phyloP scores from a whole-genome alignment of 305 asterid genomes.

The Fraxinus baroniana region DNA sequence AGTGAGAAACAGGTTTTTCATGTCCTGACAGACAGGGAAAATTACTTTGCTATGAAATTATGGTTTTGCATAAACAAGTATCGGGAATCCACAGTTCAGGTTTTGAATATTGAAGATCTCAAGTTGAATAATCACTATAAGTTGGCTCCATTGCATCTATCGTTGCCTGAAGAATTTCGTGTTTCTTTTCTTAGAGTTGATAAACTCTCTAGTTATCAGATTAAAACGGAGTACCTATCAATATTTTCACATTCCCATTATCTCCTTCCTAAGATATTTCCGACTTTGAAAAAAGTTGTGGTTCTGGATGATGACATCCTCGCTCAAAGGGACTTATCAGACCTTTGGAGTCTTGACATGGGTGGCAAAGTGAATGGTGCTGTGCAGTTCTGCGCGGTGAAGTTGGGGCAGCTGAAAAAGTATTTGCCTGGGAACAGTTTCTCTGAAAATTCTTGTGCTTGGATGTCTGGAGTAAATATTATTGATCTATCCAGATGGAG shows the following conservation, averaged over 20 bases:
- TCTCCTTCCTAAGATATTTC: slow-evolving; percentile 84
- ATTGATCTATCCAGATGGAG: slow-evolving; percentile 81
- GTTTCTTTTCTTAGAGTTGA: slow-evolving; percentile 70
- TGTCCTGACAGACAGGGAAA: slow-evolving; percentile 83
- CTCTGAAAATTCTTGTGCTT: slow-evolving; percentile 69
- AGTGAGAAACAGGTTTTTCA: slow-evolving; percentile 79
- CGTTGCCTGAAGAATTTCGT: slow-evolving; percentile 88
- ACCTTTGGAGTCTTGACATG: slow-evolving; percentile 85
- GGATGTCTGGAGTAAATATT: slow-evolving; percentile 88
- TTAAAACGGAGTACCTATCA: slow-evolving; percentile 70
- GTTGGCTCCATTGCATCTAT: slow-evolving; percentile 49
- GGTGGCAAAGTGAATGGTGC: slow-evolving; percentile 90
- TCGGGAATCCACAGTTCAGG: slow-evolving; percentile 77
- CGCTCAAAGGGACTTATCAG: slow-evolving; percentile 87
- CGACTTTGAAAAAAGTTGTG: slow-evolving; percentile 65
- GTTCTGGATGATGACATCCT: slow-evolving; percentile 87
- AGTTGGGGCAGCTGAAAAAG: slow-evolving; percentile 57
- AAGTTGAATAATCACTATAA: slow-evolving; percentile 51
- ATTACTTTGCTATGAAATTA: slow-evolving; percentile 79
- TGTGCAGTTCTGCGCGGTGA: slow-evolving; percentile 63
- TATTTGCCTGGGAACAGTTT: slow-evolving; percentile 45
- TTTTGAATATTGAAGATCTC: slow-evolving; percentile 77
- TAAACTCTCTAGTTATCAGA: slow-evolving; percentile 46
- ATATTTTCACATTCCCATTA: slow-evolving; percentile 77
- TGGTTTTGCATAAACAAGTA: slow-evolving; percentile 76